Evolutionary conservation across 2,329 filamentous ascomycete species (phyloP).

Genomic region (Epichloe sylvatica): DNA sequence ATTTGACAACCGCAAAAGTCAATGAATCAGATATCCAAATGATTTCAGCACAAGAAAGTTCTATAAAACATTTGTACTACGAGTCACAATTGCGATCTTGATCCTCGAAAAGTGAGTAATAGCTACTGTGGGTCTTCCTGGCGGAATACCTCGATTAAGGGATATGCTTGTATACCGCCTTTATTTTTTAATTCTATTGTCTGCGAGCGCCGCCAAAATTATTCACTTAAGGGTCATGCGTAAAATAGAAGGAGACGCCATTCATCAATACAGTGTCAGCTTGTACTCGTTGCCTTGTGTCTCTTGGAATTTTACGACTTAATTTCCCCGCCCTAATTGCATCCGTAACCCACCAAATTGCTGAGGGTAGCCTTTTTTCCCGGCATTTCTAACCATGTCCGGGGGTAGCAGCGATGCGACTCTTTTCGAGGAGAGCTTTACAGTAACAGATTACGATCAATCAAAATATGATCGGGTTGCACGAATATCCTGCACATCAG

Average conservation of each 20-base stretch:
- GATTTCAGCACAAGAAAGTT: too few relatives aligned
- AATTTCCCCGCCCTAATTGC: not conserved
- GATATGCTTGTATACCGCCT: conserved; percentile 8
- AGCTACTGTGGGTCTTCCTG: not conserved
- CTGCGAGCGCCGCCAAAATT: not conserved
- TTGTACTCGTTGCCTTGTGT: not conserved
- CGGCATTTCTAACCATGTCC: conserved; percentile 13
- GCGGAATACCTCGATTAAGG: conserved; percentile 13
- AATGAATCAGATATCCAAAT: too few relatives aligned
- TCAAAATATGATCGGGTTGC: conserved; percentile 93
- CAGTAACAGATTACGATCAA: conserved; percentile 61
- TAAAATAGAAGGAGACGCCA: not conserved
- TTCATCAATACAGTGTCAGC: not conserved
- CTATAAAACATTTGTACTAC: too few relatives aligned
- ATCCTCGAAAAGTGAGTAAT: not conserved
- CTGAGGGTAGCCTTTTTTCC: not conserved
- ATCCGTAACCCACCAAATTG: not conserved
- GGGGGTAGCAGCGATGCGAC: conserved; percentile 61
- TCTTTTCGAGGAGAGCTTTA: conserved; percentile 89
- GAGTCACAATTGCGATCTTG: not conserved
- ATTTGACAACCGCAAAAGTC: too few relatives aligned
- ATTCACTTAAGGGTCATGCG: not conserved
- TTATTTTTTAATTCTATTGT: not conserved
- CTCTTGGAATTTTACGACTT: not conserved
- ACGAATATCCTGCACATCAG: conserved; percentile 64